These are phyloP conservation scores for Colletotrichum australisinense DNA, from an alignment of 2,329 filamentous ascomycete genomes.

Conservation along the genomic window DNA sequence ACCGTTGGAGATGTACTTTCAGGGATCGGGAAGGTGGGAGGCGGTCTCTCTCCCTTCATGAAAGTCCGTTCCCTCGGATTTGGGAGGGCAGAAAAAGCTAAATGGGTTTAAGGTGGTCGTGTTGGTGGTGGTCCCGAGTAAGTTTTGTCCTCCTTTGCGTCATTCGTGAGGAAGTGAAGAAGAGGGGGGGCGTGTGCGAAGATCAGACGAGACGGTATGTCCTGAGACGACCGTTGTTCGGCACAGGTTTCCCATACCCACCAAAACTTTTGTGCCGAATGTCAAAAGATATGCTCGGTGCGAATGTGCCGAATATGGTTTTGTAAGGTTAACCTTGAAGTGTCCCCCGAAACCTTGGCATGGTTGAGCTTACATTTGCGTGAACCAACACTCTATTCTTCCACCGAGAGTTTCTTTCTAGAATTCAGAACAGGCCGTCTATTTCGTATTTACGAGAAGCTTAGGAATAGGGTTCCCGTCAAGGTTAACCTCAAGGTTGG, in stretches of 20 bases:
- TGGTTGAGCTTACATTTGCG: neutral
- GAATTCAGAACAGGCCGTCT: no score
- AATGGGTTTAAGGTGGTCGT: slow-evolving; percentile 21
- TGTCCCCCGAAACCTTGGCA: neutral
- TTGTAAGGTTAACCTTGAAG: slow-evolving; percentile 18
- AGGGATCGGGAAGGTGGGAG: neutral
- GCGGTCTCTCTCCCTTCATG: neutral
- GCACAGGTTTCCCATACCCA: slow-evolving; percentile 20
- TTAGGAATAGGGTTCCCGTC: neutral
- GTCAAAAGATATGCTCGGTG: slow-evolving; percentile 2
- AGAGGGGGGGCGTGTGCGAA: neutral
- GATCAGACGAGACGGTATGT: slow-evolving; percentile 18
- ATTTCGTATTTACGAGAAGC: neutral
- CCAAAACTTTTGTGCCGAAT: neutral
- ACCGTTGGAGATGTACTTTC: neutral
- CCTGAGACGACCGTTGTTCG: slow-evolving; percentile 32
- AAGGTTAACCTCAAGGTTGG: slow-evolving; percentile 7
- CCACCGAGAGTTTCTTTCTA: neutral
- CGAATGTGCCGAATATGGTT: slow-evolving; percentile 22
- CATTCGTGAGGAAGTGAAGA: neutral
- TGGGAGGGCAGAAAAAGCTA: neutral
- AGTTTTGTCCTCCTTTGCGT: slow-evolving; percentile 8
- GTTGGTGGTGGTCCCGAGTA: neutral
- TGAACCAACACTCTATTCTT: neutral
- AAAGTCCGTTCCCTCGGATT: neutral